phyloP scores from a whole-genome alignment of 1,139 yeast species.

The Chernovozyma aurita region DNA sequence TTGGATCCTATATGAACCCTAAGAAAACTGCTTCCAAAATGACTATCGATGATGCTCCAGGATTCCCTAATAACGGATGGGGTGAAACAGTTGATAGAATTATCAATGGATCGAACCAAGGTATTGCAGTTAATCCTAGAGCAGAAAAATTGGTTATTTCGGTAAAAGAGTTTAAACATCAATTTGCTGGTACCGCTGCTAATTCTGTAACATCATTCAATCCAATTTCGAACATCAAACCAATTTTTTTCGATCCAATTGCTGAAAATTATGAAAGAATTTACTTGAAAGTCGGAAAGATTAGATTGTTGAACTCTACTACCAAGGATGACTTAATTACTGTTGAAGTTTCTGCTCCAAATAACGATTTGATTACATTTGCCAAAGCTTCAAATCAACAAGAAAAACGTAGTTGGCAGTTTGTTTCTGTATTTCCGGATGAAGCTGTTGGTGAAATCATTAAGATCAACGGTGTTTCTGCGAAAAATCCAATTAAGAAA shows the following conservation, averaged over 20 bases:
- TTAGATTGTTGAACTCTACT: constrained; percentile 26
- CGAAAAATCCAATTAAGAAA: constrained; percentile 27
- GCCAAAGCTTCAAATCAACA: constrained; percentile 67
- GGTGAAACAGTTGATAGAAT: constrained; percentile 82
- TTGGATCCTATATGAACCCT: constrained; percentile 57
- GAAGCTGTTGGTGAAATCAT: constrained; percentile 72
- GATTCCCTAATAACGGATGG: constrained; percentile 68
- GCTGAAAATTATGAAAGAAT: constrained; percentile 58
- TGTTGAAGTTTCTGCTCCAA: constrained; percentile 43
- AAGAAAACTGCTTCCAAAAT: constrained; percentile 19
- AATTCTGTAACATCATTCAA: constrained; percentile 38
- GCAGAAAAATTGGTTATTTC: constrained; percentile 70
- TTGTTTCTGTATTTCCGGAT: constrained; percentile 70
- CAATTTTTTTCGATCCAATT: constrained; percentile 60
- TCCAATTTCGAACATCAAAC: constrained; percentile 58
- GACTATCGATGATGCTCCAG: constrained; percentile 15
- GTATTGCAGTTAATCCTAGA: constrained; percentile 79
- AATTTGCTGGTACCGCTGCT: constrained; percentile 33
- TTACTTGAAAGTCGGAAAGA: constrained; percentile 54
- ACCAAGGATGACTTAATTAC: constrained; percentile 41
- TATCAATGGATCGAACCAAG: constrained; percentile 69
- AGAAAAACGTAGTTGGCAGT: constrained; percentile 58
- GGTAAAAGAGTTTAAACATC: constrained; percentile 69
- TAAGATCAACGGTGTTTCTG: constrained; percentile 52
- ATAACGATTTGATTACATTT: constrained; percentile 48